Evolutionary conservation across 225 moss, liverwort and hornwort genomes (phyloP), one percentile per base, ranked within the genome.

Genomic region (Pseudisothecium myosuroides): DNA sequence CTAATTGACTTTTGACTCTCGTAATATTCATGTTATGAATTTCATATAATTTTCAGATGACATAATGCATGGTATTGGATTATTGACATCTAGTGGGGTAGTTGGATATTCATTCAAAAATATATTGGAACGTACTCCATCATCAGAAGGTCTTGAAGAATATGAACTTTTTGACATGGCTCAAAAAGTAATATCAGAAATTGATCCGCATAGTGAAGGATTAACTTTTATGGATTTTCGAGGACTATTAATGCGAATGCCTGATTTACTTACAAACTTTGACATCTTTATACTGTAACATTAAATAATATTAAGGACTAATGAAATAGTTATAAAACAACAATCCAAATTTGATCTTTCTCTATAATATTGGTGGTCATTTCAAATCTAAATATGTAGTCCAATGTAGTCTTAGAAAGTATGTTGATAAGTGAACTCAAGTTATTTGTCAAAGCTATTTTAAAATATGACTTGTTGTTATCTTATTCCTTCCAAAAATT

Each of bases 191-290:
- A 62, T 91, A 49, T 92, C 86, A 77, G 98, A 99, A 91, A 91
- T 90, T 36, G 96, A 97, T 87, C 94, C 95, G 0, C 86, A 90
- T 15, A 93, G 91, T 17, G 93, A 95, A 83, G 96, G 98, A 6
- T 76, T 99, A 43, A 92, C 91, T 34, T 99, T 95, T 68, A 96
- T 94, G 90, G 96, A 99, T 58, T 99, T 99, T 87, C 89, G 96
- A 12, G 93, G 95, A 34, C 91, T 99, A 85, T 90, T 99, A 16
- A 94, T 95, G 91, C 89, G 95, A 21, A 99, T 97, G 97, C 98
- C 97, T 17, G 98, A 99, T 80, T 92, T 99, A 43, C 89, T 96
- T 12, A 90, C 89, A 76, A 99, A 97, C 80, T 99, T 97, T 91
- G 85, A 94, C 80, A 93, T 95, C 12, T 94, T 94, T 64, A 43